Evolutionary conservation across 1,139 yeast species (phyloP).

Genomic region (Oligophagozyma castellii): DNA sequence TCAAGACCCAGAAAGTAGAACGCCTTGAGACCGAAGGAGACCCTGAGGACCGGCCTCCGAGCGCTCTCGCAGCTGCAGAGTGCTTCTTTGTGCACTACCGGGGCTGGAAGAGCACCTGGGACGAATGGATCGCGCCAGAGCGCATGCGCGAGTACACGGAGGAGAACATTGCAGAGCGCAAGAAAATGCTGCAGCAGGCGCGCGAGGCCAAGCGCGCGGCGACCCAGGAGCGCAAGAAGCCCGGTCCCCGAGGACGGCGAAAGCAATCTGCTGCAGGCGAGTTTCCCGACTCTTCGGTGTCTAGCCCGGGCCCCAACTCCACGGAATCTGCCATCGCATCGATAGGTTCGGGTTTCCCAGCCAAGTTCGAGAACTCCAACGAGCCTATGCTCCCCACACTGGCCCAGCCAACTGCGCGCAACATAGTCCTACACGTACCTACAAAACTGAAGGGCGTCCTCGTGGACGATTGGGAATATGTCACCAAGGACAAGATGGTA

Average conservation of each 20-base stretch:
- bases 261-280: slow-evolving; percentile 1
- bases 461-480: slow-evolving; percentile 87
- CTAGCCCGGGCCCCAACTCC: slow-evolving; percentile 1
- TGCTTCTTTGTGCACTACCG: slow-evolving; percentile 73
- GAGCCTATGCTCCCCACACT: background rate
- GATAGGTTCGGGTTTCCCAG: too few species aligned
- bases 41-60: slow-evolving; percentile 28
- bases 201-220: slow-evolving; percentile 12
- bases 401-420: background rate
- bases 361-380: slow-evolving; percentile 1
- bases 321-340: background rate
- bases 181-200: slow-evolving; percentile 44
- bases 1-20: slow-evolving; percentile 4
- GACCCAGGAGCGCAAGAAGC: slow-evolving; percentile 8
- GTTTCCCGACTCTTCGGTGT: background rate
- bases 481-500: slow-evolving; percentile 66
- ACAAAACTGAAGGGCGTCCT: slow-evolving; percentile 52
- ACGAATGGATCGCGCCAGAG: slow-evolving; percentile 78
- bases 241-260: slow-evolving; percentile 2
- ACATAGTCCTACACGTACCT: slow-evolving; percentile 41
- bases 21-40: slow-evolving; percentile 6
- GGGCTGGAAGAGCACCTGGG: slow-evolving; percentile 96
- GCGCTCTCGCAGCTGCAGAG: slow-evolving; percentile 27
- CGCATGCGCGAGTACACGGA: slow-evolving; percentile 57
- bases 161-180: slow-evolving; percentile 53